These are phyloP conservation scores for Monosporascus sp. DNA, from an alignment of 2,329 filamentous ascomycete genomes.

Conservation along the genomic window DNA sequence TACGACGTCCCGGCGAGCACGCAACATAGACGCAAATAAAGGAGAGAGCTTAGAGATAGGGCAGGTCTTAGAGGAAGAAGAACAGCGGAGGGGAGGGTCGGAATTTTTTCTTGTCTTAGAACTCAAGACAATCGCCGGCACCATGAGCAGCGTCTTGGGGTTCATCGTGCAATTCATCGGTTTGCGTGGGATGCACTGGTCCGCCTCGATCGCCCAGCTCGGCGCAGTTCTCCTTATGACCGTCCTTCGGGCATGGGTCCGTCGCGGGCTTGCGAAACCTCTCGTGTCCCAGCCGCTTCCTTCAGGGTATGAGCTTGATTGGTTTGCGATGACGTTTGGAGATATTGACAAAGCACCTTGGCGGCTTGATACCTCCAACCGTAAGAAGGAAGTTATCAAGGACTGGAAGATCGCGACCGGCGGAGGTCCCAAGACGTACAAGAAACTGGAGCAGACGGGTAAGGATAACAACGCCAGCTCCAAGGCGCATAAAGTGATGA, in stretches of 20 bases:
- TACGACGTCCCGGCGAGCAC: constrained; percentile 1
- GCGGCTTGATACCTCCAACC: neutral
- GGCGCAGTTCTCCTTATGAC: constrained; percentile 19
- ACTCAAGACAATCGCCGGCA: constrained; percentile 9
- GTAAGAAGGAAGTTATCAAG: neutral
- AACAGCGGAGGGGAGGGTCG: neutral
- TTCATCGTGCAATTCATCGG: constrained; percentile 26
- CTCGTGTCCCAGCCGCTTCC: constrained; percentile 5
- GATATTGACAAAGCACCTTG: constrained; percentile 3
- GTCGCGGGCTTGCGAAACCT: constrained; percentile 13
- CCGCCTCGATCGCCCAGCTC: constrained; percentile 20
- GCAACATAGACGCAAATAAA: no score
- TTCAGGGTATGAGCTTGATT: constrained; percentile 20
- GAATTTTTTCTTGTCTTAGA: neutral
- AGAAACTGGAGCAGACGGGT: neutral
- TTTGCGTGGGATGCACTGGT: constrained; percentile 22
- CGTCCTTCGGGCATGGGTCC: constrained; percentile 16
- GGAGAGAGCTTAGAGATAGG: no score
- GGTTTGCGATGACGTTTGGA: constrained; percentile 17
- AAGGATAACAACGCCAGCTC: neutral
- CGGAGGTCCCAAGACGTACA: neutral
- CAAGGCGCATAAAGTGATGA: constrained; percentile 8
- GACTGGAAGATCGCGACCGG: neutral
- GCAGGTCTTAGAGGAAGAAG: neutral
- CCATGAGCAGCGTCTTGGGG: constrained; percentile 14